Base-by-base conservation (phyloP, 805 yeast species). In the Wickerhamiella occidentalis region DNA sequence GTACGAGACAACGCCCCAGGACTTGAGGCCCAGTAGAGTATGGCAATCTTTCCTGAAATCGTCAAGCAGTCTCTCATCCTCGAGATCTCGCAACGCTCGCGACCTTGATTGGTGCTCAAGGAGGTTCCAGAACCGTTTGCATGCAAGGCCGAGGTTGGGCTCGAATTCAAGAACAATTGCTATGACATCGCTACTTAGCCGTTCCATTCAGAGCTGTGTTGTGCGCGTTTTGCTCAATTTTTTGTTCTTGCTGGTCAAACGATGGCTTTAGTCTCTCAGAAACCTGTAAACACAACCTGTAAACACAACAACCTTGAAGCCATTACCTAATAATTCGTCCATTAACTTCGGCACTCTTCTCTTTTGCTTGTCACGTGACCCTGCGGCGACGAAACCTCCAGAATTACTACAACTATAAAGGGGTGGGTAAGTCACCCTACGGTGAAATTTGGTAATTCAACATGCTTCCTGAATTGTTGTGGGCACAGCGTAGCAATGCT, bases 401-500 rank as follows among this genome's bases (percentile, higher is more conserved):
- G 26, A 6, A 6, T 23, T 8, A 23, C 8, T 23, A 23, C 7
- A 8, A 23, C 26, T 23, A 23, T 23, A 23, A 23, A 23, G 8
- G 26, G 26, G 5, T 5, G 26, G 8, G 26, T 8, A 5, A 8
- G 7, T 6, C 26, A 5, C 26, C 5, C 26, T 8, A 23, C 8
- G 8, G 26, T 8, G 5, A 23, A 23, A 23, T 23, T 23, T 23
- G 8, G 21, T 17, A 9, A 6, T 49, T 47, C 8, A 11, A 6
- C 47, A 40, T 58, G 37, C 56, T 58, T 50, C 62, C 80, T 44
- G 69, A 67, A 71, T 90, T 85, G 37, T 72, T 79, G 63, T 90
- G 98, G 98, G 97, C 98, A 11, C 98, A 90, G 72, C 85, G 98
- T 68, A 86, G 96, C 49, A 79, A 73, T 61, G 81, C 73, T n/a